Evolutionary conservation across 2,329 filamentous ascomycete genomes (phyloP), one percentile per base, ranked within the genome.

Genomic region (Stagonosporopsis vannaccii): DNA sequence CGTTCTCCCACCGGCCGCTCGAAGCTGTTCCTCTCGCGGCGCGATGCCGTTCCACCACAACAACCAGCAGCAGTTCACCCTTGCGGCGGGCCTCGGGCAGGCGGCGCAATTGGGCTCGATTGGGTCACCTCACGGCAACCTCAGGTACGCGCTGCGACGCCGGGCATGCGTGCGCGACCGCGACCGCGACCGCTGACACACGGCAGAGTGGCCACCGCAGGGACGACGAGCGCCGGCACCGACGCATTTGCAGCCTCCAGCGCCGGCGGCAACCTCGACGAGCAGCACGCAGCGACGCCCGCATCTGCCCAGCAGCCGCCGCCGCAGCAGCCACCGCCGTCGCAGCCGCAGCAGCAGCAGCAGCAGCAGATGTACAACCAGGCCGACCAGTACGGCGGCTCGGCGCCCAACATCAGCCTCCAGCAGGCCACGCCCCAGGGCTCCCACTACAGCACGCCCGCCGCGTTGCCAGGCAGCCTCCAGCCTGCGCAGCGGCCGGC

Each of bases 381-480:
- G 52, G 75, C 81, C 40, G 78, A 81, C 61, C 80, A 83, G 51
- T 82, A 82, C 66, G 74, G 76, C 52, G 72, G 76, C 42, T 77
- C 68, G 23, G 68, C 79, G 58, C 84, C 84, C 47, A 81, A 84
- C 45, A 85, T 88, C 70, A 86, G 80, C 66, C 77, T 88, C 44
- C 85, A 88, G 62, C 83, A 86, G 63, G 80, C 82, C n/a, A 80
- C 79, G 19, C 77, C 82, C 22, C 71, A 74, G 54, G 70, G 73
- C 51, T 66, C 73, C 26, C 81, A 83, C 58, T 85, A 82, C 68
- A 73, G 77, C 49, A 49, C 71, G 20, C 64, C 75, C 40, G 71
- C 73, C 57, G 73, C 78, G 53, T 75, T 90, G 4, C 87, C 87
- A 17, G 86, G 85, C 56, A 82, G 85, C 47, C 77, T 89, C 37